These are phyloP conservation scores for Curvularia sp. DNA, from an alignment of 2,329 filamentous ascomycete genomes.

Conservation along the genomic window DNA sequence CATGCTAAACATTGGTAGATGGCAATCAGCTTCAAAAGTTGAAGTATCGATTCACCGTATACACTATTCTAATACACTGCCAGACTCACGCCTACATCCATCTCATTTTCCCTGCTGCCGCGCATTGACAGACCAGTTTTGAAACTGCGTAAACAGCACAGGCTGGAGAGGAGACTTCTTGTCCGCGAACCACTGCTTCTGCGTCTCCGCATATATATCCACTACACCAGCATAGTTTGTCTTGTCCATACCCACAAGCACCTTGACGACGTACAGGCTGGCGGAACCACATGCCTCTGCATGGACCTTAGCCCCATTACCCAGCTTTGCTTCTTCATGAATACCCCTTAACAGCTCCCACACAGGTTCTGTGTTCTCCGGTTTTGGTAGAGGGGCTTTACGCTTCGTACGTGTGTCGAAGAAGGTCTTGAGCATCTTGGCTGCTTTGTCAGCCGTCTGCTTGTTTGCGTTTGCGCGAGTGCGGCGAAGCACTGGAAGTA, in stretches of 20 bases:
- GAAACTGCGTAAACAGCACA: conserved; percentile 57
- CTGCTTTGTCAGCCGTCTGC: conserved; percentile 75
- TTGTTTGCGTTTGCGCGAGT: conserved; percentile 79
- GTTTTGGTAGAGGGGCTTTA: conserved; percentile 54
- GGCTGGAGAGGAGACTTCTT: conserved; percentile 53
- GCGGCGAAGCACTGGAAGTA: conserved; percentile 78
- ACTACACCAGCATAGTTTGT: conserved; percentile 50
- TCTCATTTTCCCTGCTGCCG: conserved; percentile 37
- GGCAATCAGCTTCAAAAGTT: not conserved
- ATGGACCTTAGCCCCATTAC: conserved; percentile 72
- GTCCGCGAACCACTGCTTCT: conserved; percentile 55
- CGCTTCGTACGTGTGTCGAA: conserved; percentile 67
- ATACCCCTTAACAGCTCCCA: conserved; percentile 69
- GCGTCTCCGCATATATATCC: conserved; percentile 54
- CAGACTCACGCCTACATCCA: not conserved
- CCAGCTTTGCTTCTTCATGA: conserved; percentile 71
- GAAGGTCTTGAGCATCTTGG: conserved; percentile 74
- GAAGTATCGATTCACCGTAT: not conserved
- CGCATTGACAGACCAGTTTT: conserved; percentile 52
- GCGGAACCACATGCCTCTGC: conserved; percentile 76
- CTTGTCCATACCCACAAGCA: conserved; percentile 61
- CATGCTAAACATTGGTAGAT: not conserved
- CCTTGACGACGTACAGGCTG: conserved; percentile 70
- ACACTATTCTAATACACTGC: not conserved
- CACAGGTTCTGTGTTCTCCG: conserved; percentile 55